Evolutionary conservation across 2,329 filamentous ascomycete genomes (phyloP).

Genomic region (Shiraia bambusicola): DNA sequence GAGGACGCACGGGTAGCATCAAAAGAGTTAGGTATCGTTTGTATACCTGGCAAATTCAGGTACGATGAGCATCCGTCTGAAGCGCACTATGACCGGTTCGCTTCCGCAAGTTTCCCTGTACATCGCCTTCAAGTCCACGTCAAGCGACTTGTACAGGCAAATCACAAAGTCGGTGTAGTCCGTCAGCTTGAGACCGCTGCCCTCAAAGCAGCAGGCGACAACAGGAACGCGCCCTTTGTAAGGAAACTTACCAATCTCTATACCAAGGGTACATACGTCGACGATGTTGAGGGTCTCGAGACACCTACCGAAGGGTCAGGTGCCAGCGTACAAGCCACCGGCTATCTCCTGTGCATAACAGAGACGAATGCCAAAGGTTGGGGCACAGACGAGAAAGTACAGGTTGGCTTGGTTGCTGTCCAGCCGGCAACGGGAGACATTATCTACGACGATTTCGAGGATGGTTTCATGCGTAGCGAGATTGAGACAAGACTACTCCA

Average conservation of each 20-base stretch:
- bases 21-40: slow-evolving; percentile 90
- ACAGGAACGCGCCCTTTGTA: slow-evolving; percentile 87
- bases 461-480: slow-evolving; percentile 95
- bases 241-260: slow-evolving; percentile 95
- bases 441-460: slow-evolving; percentile 92
- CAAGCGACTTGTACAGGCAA: slow-evolving; percentile 86
- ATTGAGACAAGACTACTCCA: slow-evolving; percentile 94
- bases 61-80: slow-evolving; percentile 87
- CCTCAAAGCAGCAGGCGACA: slow-evolving; percentile 91
- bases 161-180: slow-evolving; percentile 94
- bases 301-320: slow-evolving; percentile 49
- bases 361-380: slow-evolving; percentile 77
- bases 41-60: slow-evolving; percentile 91
- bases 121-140: slow-evolving; percentile 91
- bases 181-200: slow-evolving; percentile 93
- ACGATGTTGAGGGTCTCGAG: slow-evolving; percentile 82
- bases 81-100: slow-evolving; percentile 87
- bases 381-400: slow-evolving; percentile 89
- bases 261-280: slow-evolving; percentile 96
- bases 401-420: slow-evolving; percentile 88
- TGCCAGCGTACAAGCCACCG: slow-evolving; percentile 62
- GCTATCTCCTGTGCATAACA: slow-evolving; percentile 91
- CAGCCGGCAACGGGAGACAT: slow-evolving; percentile 95
- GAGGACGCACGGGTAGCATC: slow-evolving; percentile 89
- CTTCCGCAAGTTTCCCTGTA: slow-evolving; percentile 92